A percentile compares a stretch with the other conserved stretches of the same genome.
These are phyloP conservation scores for Leishmania gerbilli DNA, from an alignment of 208 protist species.

Conservation along the genomic window DNA sequence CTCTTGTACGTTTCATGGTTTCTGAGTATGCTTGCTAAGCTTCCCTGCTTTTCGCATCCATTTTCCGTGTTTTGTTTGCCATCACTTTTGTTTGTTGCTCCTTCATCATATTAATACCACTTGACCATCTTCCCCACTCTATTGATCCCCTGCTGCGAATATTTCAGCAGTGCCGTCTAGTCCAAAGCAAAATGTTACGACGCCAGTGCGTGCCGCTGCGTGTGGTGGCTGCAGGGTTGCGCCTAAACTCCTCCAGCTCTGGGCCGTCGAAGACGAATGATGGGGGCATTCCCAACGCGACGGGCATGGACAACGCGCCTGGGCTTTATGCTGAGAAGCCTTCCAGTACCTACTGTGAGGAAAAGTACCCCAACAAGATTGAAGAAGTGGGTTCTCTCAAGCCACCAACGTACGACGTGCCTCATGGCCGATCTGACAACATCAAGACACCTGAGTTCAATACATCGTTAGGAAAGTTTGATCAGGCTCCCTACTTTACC, in stretches of 20 bases:
- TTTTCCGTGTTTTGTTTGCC: neutral
- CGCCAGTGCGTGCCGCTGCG: slow-evolving; percentile 11
- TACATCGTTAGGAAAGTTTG: slow-evolving; percentile 84
- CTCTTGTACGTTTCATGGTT: neutral
- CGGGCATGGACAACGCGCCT: slow-evolving; percentile 62
- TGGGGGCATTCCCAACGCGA: slow-evolving; percentile 38
- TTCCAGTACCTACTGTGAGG: slow-evolving; percentile 66
- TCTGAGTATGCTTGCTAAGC: neutral
- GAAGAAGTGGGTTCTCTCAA: slow-evolving; percentile 43
- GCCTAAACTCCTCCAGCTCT: slow-evolving; percentile 5
- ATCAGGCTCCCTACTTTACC: slow-evolving; percentile 79
- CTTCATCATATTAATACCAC: neutral
- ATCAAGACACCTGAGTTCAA: slow-evolving; percentile 77
- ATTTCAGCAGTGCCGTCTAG: neutral
- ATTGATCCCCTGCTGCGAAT: neutral
- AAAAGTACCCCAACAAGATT: slow-evolving; percentile 49
- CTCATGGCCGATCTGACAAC: slow-evolving; percentile 69
- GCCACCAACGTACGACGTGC: slow-evolving; percentile 36
- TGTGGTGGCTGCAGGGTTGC: slow-evolving; percentile 10
- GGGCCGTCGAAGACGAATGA: slow-evolving; percentile 6
- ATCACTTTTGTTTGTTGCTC: neutral
- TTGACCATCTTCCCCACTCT: neutral
- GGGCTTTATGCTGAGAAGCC: slow-evolving; percentile 57
- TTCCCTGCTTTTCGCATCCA: neutral
- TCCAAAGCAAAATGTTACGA: slow-evolving; percentile 16